Evolutionary conservation across 106 monocot genomes (phyloP).

Genomic region (Ottelia alismoides): DNA sequence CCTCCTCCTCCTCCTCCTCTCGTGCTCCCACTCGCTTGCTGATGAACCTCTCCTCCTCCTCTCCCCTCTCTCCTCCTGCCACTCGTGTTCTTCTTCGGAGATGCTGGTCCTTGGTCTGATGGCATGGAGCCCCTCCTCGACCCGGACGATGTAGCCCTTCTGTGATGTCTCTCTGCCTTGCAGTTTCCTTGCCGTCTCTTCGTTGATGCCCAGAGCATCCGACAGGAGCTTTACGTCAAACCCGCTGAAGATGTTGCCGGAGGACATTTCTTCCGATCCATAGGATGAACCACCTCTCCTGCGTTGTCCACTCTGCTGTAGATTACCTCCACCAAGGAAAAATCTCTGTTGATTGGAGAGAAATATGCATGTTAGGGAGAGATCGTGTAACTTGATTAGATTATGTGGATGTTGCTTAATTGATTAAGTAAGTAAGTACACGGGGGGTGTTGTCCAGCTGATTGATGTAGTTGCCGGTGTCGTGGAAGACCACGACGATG

Average conservation of each 20-base stretch:
- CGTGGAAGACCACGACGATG: slow-evolving; percentile 22
- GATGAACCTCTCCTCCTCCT: too few relatives aligned
- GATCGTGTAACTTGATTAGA: too few relatives aligned
- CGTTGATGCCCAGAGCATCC: slow-evolving; percentile 19
- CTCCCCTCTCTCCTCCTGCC: too few relatives aligned
- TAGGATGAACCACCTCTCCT: slow-evolving; percentile 1
- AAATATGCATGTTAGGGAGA: too few relatives aligned
- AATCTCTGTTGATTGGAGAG: slow-evolving; percentile 1
- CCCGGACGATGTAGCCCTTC: too few relatives aligned
- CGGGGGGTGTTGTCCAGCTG: slow-evolving; percentile 36
- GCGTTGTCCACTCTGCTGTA: background rate
- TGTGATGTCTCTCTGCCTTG: slow-evolving; percentile 23
- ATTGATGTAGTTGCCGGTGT: slow-evolving; percentile 31
- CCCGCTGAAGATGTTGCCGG: slow-evolving; percentile 25
- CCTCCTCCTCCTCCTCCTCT: background rate
- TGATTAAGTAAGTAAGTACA: too few relatives aligned
- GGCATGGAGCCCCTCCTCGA: slow-evolving; percentile 11
- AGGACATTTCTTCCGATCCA: too few relatives aligned
- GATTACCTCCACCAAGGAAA: background rate
- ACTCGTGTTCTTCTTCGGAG: background rate
- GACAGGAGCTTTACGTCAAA: slow-evolving; percentile 26
- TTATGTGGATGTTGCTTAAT: too few relatives aligned
- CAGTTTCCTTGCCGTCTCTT: slow-evolving; percentile 23
- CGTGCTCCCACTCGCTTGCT: background rate
- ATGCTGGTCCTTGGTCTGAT: slow-evolving; percentile 4